Evolutionary conservation across 2,329 filamentous ascomycete genomes (phyloP).

Genomic region (Aspergillus latus): DNA sequence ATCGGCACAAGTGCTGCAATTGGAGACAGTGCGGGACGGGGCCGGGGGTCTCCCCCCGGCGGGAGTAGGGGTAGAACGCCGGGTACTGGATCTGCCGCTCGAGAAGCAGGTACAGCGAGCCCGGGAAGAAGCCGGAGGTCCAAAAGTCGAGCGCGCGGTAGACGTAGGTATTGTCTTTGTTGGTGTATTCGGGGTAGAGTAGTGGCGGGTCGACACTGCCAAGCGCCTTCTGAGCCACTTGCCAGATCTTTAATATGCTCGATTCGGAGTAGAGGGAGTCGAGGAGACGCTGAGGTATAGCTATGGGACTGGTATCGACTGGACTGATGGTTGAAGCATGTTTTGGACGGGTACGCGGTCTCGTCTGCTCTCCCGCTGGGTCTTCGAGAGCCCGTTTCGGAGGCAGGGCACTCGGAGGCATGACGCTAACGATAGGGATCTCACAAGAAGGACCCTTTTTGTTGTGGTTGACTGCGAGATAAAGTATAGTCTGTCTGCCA

Average conservation of each 20-base stretch:
- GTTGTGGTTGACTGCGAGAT: too few species aligned
- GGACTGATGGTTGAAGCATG: neutral
- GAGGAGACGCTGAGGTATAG: too few species aligned
- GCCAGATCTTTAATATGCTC: slow-evolving; percentile 25
- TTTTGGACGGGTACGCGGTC: neutral
- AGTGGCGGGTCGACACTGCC: slow-evolving; percentile 10
- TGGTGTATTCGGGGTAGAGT: slow-evolving; percentile 22
- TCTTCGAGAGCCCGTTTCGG: too few species aligned
- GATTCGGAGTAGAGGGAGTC: slow-evolving; percentile 21
- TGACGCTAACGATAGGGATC: too few species aligned
- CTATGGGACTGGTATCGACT: neutral
- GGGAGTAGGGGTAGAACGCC: slow-evolving; percentile 21
- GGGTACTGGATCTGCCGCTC: slow-evolving; percentile 31
- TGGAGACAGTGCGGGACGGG: slow-evolving; percentile 15
- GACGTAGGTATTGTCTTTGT: slow-evolving; percentile 32
- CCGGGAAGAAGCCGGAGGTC: slow-evolving; percentile 53
- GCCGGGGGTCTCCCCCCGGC: neutral
- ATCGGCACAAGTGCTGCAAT: slow-evolving; percentile 33
- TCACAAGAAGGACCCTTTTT: too few species aligned
- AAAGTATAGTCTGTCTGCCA: too few species aligned
- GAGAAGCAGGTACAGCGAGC: slow-evolving; percentile 45
- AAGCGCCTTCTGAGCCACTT: slow-evolving; percentile 19
- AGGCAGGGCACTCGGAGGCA: too few species aligned
- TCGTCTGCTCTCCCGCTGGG: too few species aligned
- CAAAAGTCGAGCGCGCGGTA: slow-evolving; percentile 47